These are phyloP conservation scores for Tetrapisispora phaffii DNA, from an alignment of 805 yeast species.

Conservation along the genomic window DNA sequence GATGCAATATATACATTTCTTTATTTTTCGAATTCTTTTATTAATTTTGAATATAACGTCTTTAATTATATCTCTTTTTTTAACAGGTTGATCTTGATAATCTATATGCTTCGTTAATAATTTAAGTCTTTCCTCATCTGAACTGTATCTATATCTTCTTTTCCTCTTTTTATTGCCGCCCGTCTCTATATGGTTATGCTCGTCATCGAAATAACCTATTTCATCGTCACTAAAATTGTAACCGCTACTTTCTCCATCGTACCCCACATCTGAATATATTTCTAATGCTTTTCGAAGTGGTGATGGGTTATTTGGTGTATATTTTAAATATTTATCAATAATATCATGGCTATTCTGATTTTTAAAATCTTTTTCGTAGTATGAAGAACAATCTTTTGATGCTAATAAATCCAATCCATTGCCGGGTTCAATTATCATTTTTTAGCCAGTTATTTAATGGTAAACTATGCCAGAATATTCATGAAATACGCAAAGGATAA, in stretches of 20 bases:
- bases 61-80: background rate
- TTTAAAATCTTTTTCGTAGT: background rate
- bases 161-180: background rate
- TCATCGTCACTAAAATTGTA: background rate
- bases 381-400: background rate
- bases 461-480: background rate
- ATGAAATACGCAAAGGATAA: no score
- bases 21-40: background rate
- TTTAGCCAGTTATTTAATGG: background rate
- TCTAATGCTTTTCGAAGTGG: constrained; percentile 9
- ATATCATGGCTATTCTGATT: background rate
- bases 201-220: background rate
- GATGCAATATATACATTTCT: background rate
- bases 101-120: background rate
- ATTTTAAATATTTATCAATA: constrained; percentile 6
- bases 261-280: background rate
- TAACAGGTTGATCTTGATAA: background rate
- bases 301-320: constrained; percentile 12
- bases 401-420: background rate
- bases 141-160: background rate
- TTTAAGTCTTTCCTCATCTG: constrained; percentile 1
- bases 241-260: background rate
- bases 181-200: background rate
- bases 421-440: background rate
- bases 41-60: background rate